A percentile compares a stretch with the other conserved stretches of the same genome.
phyloP scores from a whole-genome alignment of 495 filamentous ascomycete species.

The Penicillium simplicissimum region DNA sequence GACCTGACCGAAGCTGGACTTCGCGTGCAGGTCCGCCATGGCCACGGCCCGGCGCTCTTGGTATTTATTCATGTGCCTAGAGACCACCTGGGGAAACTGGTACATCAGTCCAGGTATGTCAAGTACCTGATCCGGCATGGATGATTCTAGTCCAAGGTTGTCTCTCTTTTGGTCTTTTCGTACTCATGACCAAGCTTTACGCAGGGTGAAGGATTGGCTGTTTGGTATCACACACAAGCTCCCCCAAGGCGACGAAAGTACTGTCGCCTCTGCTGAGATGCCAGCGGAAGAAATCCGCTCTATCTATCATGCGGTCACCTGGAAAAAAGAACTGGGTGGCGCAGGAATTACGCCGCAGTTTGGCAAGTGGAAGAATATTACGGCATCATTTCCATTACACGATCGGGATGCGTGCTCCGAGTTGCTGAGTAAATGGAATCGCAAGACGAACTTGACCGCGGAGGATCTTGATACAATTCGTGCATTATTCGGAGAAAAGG shows the following conservation, averaged over 20 bases:
- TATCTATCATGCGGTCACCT: slow-evolving; percentile 83
- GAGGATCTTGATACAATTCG: slow-evolving; percentile 80
- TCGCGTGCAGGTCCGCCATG: slow-evolving; percentile 80
- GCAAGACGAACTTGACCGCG: slow-evolving; percentile 66
- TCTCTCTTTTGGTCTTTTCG: neutral
- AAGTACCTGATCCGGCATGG: neutral
- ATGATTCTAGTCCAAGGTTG: too few species aligned
- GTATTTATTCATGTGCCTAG: slow-evolving; percentile 71
- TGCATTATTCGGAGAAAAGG: slow-evolving; percentile 85
- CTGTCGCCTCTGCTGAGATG: slow-evolving; percentile 61
- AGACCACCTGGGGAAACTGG: slow-evolving; percentile 46
- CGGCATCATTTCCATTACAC: slow-evolving; percentile 87
- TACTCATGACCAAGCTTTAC: neutral
- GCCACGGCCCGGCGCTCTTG: slow-evolving; percentile 70
- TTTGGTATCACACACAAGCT: slow-evolving; percentile 76
- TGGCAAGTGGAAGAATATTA: slow-evolving; percentile 80
- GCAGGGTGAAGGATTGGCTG: slow-evolving; percentile 90
- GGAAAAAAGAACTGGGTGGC: slow-evolving; percentile 75
- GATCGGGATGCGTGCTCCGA: slow-evolving; percentile 80
- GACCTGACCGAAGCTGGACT: slow-evolving; percentile 74
- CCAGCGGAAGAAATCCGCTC: slow-evolving; percentile 91
- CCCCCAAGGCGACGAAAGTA: slow-evolving; percentile 61
- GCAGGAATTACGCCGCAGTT: slow-evolving; percentile 81
- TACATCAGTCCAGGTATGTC: slow-evolving; percentile 63
- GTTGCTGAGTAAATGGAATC: slow-evolving; percentile 84